A percentile compares a stretch with the other conserved stretches of the same genome.
Conservation (phyloP, 1,139 yeast genomes). For the Taiozyma sp. region DNA sequence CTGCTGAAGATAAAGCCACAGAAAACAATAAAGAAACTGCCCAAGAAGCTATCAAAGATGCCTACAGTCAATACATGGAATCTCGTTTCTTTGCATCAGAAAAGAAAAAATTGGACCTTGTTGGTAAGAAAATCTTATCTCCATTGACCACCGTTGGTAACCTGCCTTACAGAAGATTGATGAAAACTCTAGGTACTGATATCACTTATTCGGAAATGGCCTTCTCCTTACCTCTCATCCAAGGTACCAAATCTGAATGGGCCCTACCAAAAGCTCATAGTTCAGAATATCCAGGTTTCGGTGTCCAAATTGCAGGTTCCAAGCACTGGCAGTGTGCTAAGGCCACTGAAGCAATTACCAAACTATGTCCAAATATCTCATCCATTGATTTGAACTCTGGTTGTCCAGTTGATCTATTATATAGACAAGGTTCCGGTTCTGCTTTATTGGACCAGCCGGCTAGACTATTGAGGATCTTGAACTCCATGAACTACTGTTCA, state of each 20-base stretch:
- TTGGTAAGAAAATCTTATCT: conserved; percentile 78
- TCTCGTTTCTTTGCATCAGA: conserved; percentile 77
- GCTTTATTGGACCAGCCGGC: conserved; percentile 91
- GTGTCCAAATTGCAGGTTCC: conserved; percentile 87
- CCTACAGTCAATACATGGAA: conserved; percentile 57
- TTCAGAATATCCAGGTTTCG: conserved; percentile 82
- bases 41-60: conserved; percentile 26
- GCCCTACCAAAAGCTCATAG: conserved; percentile 89
- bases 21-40: conserved; percentile 11
- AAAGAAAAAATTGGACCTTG: conserved; percentile 66
- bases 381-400: conserved; percentile 89
- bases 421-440: conserved; percentile 92
- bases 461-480: conserved; percentile 66
- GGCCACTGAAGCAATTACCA: conserved; percentile 75
- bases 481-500: conserved; percentile 84
- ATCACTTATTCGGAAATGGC: conserved; percentile 97
- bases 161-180: conserved; percentile 87
- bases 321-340: conserved; percentile 93
- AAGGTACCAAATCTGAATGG: conserved; percentile 95
- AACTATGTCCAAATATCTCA: conserved; percentile 40
- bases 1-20: conserved; percentile 6
- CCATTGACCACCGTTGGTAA: conserved; percentile 98
- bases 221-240: conserved; percentile 72
- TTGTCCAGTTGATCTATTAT: conserved; percentile 92
- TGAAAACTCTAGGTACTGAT: conserved; percentile 90